These are phyloP conservation scores for Pseudodiploospora longispora DNA, from an alignment of 2,329 filamentous ascomycete genomes.

Conservation along the genomic window DNA sequence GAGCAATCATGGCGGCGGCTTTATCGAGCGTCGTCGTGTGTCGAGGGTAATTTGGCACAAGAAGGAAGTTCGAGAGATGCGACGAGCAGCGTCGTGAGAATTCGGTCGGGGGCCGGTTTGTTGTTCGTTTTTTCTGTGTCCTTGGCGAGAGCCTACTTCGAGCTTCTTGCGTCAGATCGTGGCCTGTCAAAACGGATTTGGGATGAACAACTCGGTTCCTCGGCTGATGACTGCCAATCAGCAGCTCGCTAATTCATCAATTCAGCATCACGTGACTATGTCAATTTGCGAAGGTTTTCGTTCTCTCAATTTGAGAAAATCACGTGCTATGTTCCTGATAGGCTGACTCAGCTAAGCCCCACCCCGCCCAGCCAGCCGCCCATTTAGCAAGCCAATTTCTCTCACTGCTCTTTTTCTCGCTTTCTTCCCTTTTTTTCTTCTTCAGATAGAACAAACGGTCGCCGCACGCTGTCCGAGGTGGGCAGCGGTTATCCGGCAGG, in stretches of 20 bases:
- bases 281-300: neutral
- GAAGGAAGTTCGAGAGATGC: neutral
- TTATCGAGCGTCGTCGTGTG: too few species aligned
- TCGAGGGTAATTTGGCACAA: neutral
- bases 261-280: constrained; percentile 19
- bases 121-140: too few species aligned
- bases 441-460: constrained; percentile 46
- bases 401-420: constrained; percentile 1
- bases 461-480: constrained; percentile 23
- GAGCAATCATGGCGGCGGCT: constrained; percentile 42
- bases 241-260: constrained; percentile 27
- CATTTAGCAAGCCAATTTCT: constrained; percentile 1
- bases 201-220: constrained; percentile 29
- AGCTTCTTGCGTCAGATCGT: too few species aligned
- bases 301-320: neutral
- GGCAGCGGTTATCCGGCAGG: constrained; percentile 23
- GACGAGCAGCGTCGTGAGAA: too few species aligned
- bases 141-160: too few species aligned
- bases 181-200: constrained; percentile 4
- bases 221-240: constrained; percentile 36
- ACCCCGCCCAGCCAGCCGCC: too few species aligned
- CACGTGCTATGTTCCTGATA: constrained; percentile 13
- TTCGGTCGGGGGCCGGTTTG: too few species aligned
- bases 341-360: neutral
- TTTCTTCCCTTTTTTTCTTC: constrained; percentile 26